Percentiles rank a stretch among this genome's conserved stretches.
Conservation (phyloP, 2,329 filamentous ascomycete species). For the Fusarium luffae region DNA sequence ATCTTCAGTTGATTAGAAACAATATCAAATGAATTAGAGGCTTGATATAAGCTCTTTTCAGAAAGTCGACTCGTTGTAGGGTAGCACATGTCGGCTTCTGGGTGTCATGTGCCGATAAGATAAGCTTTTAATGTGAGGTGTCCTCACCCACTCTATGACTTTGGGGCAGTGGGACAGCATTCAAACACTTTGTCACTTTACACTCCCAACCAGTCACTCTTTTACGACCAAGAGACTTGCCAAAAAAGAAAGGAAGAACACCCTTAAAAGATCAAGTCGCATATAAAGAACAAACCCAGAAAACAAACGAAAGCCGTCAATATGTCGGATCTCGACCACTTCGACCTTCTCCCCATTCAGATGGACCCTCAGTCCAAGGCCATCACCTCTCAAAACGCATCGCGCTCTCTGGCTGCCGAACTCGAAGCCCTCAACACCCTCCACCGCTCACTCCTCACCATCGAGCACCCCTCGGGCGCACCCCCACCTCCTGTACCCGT, state of each 20-base stretch:
- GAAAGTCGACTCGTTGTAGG: conserved; percentile 17
- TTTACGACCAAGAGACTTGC: conserved; percentile 6
- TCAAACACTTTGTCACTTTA: conserved; percentile 16
- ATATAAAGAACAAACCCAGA: neutral
- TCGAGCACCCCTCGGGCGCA: conserved; percentile 65
- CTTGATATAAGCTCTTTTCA: neutral
- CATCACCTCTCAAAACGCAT: conserved; percentile 63
- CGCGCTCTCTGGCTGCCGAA: conserved; percentile 68
- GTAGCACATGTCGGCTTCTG: conserved; percentile 20
- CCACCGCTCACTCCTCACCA: conserved; percentile 75
- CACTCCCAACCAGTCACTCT: conserved; percentile 31
- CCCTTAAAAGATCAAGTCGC: neutral
- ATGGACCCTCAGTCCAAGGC: conserved; percentile 86
- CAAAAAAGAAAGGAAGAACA: neutral
- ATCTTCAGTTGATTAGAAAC: neutral
- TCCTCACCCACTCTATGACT: conserved; percentile 43
- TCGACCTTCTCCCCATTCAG: conserved; percentile 82
- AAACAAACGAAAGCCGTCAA: conserved; percentile 26
- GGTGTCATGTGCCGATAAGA: conserved; percentile 55
- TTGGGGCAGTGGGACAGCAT: conserved; percentile 1
- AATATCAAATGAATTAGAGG: neutral
- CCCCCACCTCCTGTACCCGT: conserved; percentile 90
- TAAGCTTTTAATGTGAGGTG: conserved; percentile 50
- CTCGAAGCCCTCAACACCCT: conserved; percentile 81
- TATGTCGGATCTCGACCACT: conserved; percentile 75